Evolutionary conservation across 2,329 filamentous ascomycete species (phyloP), one percentile per base, ranked within the genome.

Genomic region (Parafenestella ontariensis): DNA sequence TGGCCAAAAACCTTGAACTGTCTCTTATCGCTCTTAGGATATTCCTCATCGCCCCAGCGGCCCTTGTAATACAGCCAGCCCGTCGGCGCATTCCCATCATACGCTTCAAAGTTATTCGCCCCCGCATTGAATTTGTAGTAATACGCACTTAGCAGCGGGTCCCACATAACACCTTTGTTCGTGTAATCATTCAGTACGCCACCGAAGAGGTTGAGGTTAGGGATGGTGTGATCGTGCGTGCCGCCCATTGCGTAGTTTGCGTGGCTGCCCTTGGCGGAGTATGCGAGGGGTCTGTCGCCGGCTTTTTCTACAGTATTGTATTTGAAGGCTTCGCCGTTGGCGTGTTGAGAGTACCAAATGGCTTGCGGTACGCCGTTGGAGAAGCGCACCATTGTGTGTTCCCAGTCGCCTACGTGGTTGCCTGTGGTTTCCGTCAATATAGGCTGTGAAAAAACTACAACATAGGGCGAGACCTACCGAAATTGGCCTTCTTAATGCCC

Each of bases 311-410:
- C 76, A 1, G 80, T 77, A 3, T 74, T 60, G 65, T 87, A 89
- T 2, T 77, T 80, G 70, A 89, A 89, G 1, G 87, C 87, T 70
- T 89, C 78, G 4, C 87, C 87, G 57, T 81, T 79, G 26, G 78
- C 73, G 68, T 89, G 87, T 66, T 89, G 87, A 47, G 81, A 85
- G 66, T 82, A 89, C 85, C 86, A 89, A 11, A 89, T 69, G 1
- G 79, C 77, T 56, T 80, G 71, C 0, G 87, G 87, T 1, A 64
- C 58, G 9, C 83, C 83, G 49, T 87, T 77, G 15, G 77, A 46
- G 71, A 90, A 90, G 10, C 87, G 85, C 28, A 90, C 78, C 85
- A 88, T 87, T 49, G 83, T 86, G 69, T 89, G 86, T 66, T 89
- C 86, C 85, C 85, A 87, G 66, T 87, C 85, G 8, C 87, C 87